A percentile compares a stretch with the other conserved stretches of the same genome.
phyloP scores from a whole-genome alignment of 441 rosid species.

The Theobroma grandiflorum region DNA sequence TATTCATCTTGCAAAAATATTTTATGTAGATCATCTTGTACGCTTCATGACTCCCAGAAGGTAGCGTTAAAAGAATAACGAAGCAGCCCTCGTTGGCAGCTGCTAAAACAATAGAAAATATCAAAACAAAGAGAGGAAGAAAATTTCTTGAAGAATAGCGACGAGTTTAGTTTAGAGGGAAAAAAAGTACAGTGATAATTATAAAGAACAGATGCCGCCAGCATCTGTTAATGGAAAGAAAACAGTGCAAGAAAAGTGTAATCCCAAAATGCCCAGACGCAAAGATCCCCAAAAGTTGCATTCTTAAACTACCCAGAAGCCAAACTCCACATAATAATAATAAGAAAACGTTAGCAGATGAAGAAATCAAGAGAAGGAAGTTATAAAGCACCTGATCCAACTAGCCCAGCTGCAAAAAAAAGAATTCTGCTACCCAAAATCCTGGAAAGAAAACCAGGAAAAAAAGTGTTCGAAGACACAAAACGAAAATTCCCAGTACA shows the following conservation, averaged over 20 bases:
- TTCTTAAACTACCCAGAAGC: conserved; percentile 8
- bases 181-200: background rate
- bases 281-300: conserved; percentile 13
- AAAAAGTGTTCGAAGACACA: background rate
- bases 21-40: background rate
- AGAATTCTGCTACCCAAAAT: conserved; percentile 1
- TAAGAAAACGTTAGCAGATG: background rate
- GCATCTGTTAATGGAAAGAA: background rate
- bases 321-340: background rate
- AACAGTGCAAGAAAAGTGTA: background rate
- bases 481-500: background rate
- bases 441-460: background rate
- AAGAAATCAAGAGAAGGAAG: conserved; percentile 20
- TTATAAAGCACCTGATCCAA: conserved; percentile 42
- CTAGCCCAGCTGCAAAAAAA: conserved; percentile 31
- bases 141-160: background rate
- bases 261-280: conserved; percentile 30
- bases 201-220: background rate
- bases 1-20: background rate
- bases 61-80: background rate
- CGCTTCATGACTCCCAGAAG: background rate
- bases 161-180: background rate
- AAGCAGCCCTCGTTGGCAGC: background rate
- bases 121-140: background rate
- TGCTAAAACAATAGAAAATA: background rate